Base-by-base conservation (phyloP, 2,329 filamentous ascomycete species). In the Cytospora piceae region DNA sequence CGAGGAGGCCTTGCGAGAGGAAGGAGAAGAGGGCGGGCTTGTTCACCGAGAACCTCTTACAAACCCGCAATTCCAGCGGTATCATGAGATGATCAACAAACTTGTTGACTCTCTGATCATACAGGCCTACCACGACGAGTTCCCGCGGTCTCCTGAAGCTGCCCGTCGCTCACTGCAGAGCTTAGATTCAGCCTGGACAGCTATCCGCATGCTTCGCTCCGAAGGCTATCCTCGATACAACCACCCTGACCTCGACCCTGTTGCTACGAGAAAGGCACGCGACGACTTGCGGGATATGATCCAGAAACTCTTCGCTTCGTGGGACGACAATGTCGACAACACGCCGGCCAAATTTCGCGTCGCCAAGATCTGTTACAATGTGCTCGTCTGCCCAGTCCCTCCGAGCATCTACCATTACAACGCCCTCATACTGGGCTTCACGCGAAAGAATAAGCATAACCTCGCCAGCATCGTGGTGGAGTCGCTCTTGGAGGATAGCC, bases 391-490 rank as follows among this genome's bases (percentile, higher is more conserved):
- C 2, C 74, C 82, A 2, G 79, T 85, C 22, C 84, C 87, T 0
- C 90, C 91, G 0, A 86, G 86, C 68, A 83, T 91, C 42, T 81
- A 87, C 69, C 92, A 88, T 4, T 92, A 88, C 78, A 93, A 93
- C 72, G 82, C 83, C 15, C 81, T 95, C 31, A 83, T 94, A 3
- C 74, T 85, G n/a, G 85, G 85, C n/a, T 87, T 94, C 59, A 81
- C 84, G 61, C 79, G 80, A 37, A 73, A 82, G 6, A 78, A 81
- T 32, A 77, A 82, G 61, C 78, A 82, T 63, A 76, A 78, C 46
- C 76, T 89, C 22, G 81, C 84, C 4, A 79, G 86, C 46, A 71
- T 79, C n/a, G 79, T 89, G 37, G 78, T 86, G 24, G 75, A 84
- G 58, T 82, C 81, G 0, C 83, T 86, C 61, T 75, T 85, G 52